Percentiles rank a stretch among this genome's conserved stretches.
These are phyloP conservation scores for Misopates orontium DNA, from an alignment of 257 asterid species.

Conservation along the genomic window DNA sequence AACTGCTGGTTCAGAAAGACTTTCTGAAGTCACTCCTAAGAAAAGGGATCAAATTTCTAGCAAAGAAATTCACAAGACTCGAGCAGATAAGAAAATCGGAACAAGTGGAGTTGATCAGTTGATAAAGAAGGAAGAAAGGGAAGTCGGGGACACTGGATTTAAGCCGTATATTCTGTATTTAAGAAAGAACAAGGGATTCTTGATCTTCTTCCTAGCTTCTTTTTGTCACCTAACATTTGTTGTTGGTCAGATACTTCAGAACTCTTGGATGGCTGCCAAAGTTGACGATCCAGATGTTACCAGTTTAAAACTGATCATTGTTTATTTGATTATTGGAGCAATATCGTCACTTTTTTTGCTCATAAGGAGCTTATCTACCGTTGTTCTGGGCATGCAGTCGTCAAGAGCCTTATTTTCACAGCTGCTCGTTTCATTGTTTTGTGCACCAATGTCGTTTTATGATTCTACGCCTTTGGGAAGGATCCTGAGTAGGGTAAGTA, in stretches of 20 bases:
- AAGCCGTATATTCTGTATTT: conserved; percentile 49
- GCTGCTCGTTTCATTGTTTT: conserved; percentile 42
- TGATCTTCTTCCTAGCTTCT: conserved; percentile 37
- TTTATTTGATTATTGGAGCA: conserved; percentile 41
- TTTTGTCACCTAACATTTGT: conserved; percentile 40
- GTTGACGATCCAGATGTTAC: conserved; percentile 34
- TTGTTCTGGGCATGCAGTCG: conserved; percentile 40
- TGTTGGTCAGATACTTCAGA: conserved; percentile 46
- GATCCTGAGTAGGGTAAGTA: conserved; percentile 49
- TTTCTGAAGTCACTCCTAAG: conserved; percentile 33
- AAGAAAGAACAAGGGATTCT: conserved; percentile 38
- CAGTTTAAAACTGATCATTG: conserved; percentile 32
- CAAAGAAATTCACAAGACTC: conserved; percentile 39
- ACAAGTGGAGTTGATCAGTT: conserved; percentile 38
- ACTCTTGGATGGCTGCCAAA: conserved; percentile 47
- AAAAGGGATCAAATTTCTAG: conserved; percentile 22
- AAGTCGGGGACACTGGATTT: conserved; percentile 41
- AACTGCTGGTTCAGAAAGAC: conserved; percentile 51
- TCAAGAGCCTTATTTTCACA: conserved; percentile 39
- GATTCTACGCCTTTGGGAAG: conserved; percentile 59
- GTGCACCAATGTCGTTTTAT: conserved; percentile 52
- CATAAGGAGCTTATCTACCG: conserved; percentile 32
- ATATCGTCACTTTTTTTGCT: conserved; percentile 35
- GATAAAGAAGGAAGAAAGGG: conserved; percentile 52
- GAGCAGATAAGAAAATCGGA: conserved; percentile 28